phyloP scores from a whole-genome alignment of 1,284 basidiomycete genomes.

The Fomitiporia mediterranea region DNA sequence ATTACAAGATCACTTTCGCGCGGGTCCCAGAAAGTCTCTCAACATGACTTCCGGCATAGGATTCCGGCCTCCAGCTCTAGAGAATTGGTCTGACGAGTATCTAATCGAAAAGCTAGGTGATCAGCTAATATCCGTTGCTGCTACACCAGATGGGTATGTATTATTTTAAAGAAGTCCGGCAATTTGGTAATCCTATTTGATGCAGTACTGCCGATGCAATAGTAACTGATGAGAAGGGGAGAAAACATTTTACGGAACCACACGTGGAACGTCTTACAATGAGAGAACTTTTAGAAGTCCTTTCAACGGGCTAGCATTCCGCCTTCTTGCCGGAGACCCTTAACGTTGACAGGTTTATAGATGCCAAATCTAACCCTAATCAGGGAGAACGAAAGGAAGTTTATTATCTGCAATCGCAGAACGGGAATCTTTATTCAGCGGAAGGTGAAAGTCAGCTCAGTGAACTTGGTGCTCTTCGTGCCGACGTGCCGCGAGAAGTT shows the following conservation, averaged over 20 bases:
- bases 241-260: constrained; percentile 77
- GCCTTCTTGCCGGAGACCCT: not conserved
- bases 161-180: not conserved
- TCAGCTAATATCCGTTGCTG: constrained; percentile 61
- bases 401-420: constrained; percentile 84
- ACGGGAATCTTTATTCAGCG: constrained; percentile 75
- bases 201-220: constrained; percentile 77
- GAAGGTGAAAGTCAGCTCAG: constrained; percentile 38
- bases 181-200: not conserved
- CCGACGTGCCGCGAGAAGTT: constrained; percentile 63
- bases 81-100: constrained; percentile 62
- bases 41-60: constrained; percentile 29
- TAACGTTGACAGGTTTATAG: not conserved
- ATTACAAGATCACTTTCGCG: not conserved
- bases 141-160: constrained; percentile 76
- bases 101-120: constrained; percentile 52
- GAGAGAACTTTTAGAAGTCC: constrained; percentile 45
- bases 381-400: constrained; percentile 35
- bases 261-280: constrained; percentile 64
- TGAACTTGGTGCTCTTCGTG: constrained; percentile 58
- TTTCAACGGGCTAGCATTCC: constrained; percentile 28
- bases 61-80: constrained; percentile 36
- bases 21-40: no score
- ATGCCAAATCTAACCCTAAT: not conserved
- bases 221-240: constrained; percentile 47